A percentile compares a stretch with the other conserved stretches of the same genome.
Conservation (phyloP, 2,329 filamentous ascomycete species). For the Pseudogymnoascus sp. region DNA sequence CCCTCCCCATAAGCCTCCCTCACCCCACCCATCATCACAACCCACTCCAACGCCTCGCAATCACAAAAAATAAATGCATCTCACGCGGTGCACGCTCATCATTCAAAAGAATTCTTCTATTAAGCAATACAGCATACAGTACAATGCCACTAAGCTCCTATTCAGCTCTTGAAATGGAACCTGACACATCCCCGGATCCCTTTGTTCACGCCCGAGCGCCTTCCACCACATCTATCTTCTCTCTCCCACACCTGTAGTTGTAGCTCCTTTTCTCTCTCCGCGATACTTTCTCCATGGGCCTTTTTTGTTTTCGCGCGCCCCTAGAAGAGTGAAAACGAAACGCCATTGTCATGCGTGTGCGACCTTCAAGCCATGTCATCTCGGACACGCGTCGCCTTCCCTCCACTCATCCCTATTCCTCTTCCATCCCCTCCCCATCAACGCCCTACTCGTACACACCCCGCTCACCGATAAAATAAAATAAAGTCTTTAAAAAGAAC, state of each 20-base stretch:
- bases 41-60: no score
- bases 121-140: not conserved
- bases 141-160: not conserved
- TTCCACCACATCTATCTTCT: not conserved
- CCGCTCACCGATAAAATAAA: not conserved
- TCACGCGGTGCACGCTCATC: no score
- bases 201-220: not conserved
- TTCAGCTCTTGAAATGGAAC: conserved; percentile 1
- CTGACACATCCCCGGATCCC: not conserved
- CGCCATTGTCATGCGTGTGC: not conserved
- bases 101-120: not conserved
- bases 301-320: not conserved
- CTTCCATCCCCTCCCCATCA: not conserved
- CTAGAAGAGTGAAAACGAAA: not conserved
- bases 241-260: not conserved
- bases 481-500: not conserved
- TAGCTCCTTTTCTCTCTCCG: not conserved
- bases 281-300: not conserved
- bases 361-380: not conserved
- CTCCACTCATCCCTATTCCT: not conserved
- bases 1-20: no score
- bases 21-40: no score
- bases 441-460: not conserved
- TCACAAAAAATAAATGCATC: no score
- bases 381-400: not conserved